Evolutionary conservation across 176 grass and related monocot species (phyloP).

Genomic region (Oryza coarctata): DNA sequence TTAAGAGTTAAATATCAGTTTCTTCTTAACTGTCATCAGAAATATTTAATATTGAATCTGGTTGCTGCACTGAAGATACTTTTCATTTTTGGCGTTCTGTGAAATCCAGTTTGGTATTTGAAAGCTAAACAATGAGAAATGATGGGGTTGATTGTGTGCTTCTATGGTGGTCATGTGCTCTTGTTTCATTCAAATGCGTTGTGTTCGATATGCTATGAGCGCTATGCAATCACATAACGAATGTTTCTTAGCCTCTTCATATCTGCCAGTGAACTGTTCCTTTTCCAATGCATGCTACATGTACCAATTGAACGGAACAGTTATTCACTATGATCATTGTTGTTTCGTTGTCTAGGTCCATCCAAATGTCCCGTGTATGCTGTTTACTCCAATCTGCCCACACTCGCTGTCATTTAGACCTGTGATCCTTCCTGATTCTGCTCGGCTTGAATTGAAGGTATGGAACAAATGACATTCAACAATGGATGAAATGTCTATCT

Average conservation of each 20-base stretch:
- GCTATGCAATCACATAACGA: neutral
- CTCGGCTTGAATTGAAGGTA: constrained; percentile 90
- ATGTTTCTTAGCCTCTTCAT: neutral
- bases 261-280: neutral
- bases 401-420: constrained; percentile 96
- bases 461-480: neutral
- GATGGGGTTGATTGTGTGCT: constrained; percentile 9
- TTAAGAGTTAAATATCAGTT: neutral
- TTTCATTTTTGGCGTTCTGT: neutral
- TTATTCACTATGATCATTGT: constrained; percentile 12
- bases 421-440: constrained; percentile 95
- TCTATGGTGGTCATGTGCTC: constrained; percentile 1
- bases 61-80: neutral
- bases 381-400: constrained; percentile 97
- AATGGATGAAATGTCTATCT: neutral
- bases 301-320: neutral
- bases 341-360: constrained; percentile 68
- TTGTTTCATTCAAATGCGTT: constrained; percentile 14
- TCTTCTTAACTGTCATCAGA: neutral
- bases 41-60: constrained; percentile 1
- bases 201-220: neutral
- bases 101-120: neutral
- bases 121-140: constrained; percentile 3
- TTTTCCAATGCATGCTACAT: neutral
- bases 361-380: constrained; percentile 95